Conservation (phyloP, 2,329 filamentous ascomycete genomes). For the Colletotrichum noveboracense region DNA sequence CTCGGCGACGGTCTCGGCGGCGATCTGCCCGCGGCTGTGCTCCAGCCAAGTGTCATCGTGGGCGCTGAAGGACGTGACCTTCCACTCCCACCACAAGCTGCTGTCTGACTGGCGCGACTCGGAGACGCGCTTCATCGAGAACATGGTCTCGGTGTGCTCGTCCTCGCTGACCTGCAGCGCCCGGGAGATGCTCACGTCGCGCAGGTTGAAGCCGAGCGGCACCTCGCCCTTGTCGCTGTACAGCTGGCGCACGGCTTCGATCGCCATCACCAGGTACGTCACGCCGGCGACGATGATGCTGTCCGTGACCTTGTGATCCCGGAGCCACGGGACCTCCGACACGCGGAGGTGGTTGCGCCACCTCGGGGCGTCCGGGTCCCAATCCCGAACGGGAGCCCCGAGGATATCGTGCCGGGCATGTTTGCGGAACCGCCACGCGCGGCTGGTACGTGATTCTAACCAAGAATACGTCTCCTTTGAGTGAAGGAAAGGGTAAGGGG, state of each 20-base stretch:
- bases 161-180: slow-evolving; percentile 14
- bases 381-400: not conserved
- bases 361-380: not conserved
- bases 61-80: not conserved
- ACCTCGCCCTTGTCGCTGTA: slow-evolving; percentile 1
- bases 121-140: slow-evolving; percentile 11
- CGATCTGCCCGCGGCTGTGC: slow-evolving; percentile 20
- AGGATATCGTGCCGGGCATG: slow-evolving; percentile 19
- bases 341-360: slow-evolving; percentile 25
- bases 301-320: slow-evolving; percentile 50
- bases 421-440: slow-evolving; percentile 10
- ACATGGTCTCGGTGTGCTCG: slow-evolving; percentile 21
- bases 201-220: slow-evolving; percentile 23
- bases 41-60: slow-evolving; percentile 5
- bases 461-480: slow-evolving; percentile 8
- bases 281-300: slow-evolving; percentile 43
- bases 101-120: slow-evolving; percentile 29
- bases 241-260: slow-evolving; percentile 22
- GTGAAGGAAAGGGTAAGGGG: slow-evolving; percentile 23
- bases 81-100: slow-evolving; percentile 14
- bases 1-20: slow-evolving; percentile 16
- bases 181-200: slow-evolving; percentile 22
- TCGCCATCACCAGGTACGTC: slow-evolving; percentile 34
- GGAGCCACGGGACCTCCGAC: slow-evolving; percentile 45
- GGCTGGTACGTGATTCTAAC: slow-evolving; percentile 7